Evolutionary conservation across 2,329 filamentous ascomycete genomes (phyloP).

Genomic region (Hypoxylon sp.): DNA sequence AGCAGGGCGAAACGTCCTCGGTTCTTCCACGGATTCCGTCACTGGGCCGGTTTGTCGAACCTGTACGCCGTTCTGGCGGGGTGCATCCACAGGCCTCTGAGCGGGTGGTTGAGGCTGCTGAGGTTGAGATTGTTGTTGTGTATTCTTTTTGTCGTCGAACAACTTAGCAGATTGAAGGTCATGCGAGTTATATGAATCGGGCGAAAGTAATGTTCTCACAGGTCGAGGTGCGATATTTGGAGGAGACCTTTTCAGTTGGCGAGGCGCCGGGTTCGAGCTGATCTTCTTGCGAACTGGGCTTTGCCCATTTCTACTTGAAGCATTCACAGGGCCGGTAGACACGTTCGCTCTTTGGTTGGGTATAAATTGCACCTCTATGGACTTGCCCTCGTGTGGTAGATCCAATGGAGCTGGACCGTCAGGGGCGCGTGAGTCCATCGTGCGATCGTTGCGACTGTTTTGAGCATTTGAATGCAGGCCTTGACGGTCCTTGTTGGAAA

Average conservation of each 20-base stretch:
- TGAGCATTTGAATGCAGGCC: conserved; percentile 3
- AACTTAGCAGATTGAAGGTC: neutral
- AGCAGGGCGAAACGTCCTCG: neutral
- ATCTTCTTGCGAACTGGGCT: conserved; percentile 12
- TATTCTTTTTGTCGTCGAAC: conserved; percentile 9
- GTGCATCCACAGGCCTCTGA: neutral
- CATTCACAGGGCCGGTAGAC: neutral
- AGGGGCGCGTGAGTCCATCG: neutral
- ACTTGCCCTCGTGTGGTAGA: conserved; percentile 4
- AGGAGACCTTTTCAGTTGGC: neutral
- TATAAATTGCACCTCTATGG: conserved; percentile 21
- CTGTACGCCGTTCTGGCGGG: conserved; percentile 6
- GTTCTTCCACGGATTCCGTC: neutral
- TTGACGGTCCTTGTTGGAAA: conserved; percentile 12
- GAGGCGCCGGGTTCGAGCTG: neutral
- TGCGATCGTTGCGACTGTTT: neutral
- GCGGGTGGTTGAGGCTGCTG: neutral
- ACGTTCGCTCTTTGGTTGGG: neutral
- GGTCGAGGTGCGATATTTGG: conserved; percentile 21
- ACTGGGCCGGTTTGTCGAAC: neutral
- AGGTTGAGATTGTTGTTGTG: neutral
- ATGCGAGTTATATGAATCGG: neutral
- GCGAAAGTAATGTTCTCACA: neutral
- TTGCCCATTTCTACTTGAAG: conserved; percentile 4
- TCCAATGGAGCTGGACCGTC: neutral